A percentile compares a stretch with the other conserved stretches of the same genome.
phyloP scores from a whole-genome alignment of 2,329 filamentous ascomycete species.

The Didymella sp. region DNA sequence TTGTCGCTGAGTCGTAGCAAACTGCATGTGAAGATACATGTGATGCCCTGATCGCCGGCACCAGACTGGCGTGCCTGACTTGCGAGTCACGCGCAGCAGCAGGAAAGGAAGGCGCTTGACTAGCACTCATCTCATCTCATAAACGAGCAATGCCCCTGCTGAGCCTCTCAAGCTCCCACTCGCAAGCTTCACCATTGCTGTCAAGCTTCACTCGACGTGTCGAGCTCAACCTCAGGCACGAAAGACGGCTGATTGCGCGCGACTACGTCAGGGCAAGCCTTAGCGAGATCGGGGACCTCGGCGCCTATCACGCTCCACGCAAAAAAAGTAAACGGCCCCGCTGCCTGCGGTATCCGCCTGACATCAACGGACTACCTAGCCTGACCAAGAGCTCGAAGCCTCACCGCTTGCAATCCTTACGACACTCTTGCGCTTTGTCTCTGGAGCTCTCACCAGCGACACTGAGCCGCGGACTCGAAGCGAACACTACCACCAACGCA shows the following conservation, averaged over 20 bases:
- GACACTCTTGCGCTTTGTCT: not conserved
- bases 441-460: not conserved
- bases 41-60: constrained; percentile 10
- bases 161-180: not conserved
- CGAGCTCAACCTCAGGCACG: constrained; percentile 8
- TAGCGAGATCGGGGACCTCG: constrained; percentile 20
- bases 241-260: constrained; percentile 4
- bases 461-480: not conserved
- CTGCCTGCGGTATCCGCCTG: constrained; percentile 7
- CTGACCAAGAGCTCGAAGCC: constrained; percentile 3
- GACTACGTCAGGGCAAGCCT: constrained; percentile 6
- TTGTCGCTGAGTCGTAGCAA: not conserved
- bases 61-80: constrained; percentile 9
- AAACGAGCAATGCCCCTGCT: not conserved
- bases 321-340: constrained; percentile 19
- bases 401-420: constrained; percentile 1
- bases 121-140: not conserved
- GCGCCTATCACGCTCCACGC: constrained; percentile 14
- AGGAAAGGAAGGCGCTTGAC: constrained; percentile 2
- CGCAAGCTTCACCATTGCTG: not conserved
- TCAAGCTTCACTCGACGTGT: not conserved
- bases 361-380: constrained; percentile 3
- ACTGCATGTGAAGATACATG: constrained; percentile 21
- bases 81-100: constrained; percentile 13
- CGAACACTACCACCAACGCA: not conserved